Percentiles rank a stretch among this genome's conserved stretches.
phyloP scores from a whole-genome alignment of 2,329 filamentous ascomycete genomes.

The Chaetomiaceae sp. region DNA sequence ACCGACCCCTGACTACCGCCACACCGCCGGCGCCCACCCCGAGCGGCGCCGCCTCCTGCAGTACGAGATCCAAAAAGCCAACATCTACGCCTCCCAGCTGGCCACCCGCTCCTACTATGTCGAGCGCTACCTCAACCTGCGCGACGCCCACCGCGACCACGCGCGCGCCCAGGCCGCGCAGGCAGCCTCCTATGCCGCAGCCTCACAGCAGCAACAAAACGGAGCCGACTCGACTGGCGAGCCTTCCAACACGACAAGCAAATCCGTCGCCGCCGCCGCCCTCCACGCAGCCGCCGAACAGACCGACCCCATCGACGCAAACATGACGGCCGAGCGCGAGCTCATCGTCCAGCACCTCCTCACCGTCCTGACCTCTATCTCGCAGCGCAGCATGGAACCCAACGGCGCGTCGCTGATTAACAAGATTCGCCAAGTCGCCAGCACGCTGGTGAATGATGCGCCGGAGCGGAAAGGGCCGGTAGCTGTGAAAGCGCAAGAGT shows the following conservation, averaged over 20 bases:
- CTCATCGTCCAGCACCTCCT: slow-evolving; percentile 77
- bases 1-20: slow-evolving; percentile 48
- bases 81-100: slow-evolving; percentile 78
- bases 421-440: slow-evolving; percentile 82
- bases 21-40: slow-evolving; percentile 46
- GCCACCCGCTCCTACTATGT: slow-evolving; percentile 80
- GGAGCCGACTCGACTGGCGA: slow-evolving; percentile 22
- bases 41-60: slow-evolving; percentile 57
- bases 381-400: slow-evolving; percentile 80
- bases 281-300: slow-evolving; percentile 37
- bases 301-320: slow-evolving; percentile 48
- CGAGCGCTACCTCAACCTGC: slow-evolving; percentile 77
- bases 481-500: slow-evolving; percentile 60
- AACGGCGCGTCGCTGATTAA: slow-evolving; percentile 62
- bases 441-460: slow-evolving; percentile 64
- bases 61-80: slow-evolving; percentile 88
- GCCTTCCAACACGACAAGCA: slow-evolving; percentile 12
- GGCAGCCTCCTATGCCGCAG: slow-evolving; percentile 31
- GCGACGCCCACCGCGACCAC: slow-evolving; percentile 56
- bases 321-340: slow-evolving; percentile 72
- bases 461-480: slow-evolving; percentile 49
- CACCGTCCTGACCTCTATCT: slow-evolving; percentile 69
- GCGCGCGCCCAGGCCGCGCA: slow-evolving; percentile 38
- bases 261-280: slow-evolving; percentile 21
- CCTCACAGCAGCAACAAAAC: slow-evolving; percentile 28